phyloP scores from a whole-genome alignment of 306 rosid species.

The Rubus idaeus region DNA sequence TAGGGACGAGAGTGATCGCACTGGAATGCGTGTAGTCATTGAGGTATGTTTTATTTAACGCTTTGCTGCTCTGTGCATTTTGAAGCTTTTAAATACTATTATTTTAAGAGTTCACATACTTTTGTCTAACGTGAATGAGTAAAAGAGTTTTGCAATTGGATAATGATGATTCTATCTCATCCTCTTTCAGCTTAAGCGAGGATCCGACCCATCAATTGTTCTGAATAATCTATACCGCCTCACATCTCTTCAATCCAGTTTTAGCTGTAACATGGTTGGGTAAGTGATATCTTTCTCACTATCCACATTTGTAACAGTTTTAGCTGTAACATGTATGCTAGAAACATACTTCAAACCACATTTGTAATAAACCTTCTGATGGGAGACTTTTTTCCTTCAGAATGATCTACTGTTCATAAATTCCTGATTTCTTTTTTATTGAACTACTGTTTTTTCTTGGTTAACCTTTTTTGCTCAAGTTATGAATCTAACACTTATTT shows the following conservation, averaged over 20 bases:
- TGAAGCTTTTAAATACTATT: background rate
- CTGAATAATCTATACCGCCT: slow-evolving; percentile 84
- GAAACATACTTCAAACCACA: background rate
- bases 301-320: slow-evolving; percentile 32
- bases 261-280: slow-evolving; percentile 99
- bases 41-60: slow-evolving; percentile 50
- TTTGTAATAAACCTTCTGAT: background rate
- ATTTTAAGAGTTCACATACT: background rate
- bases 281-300: slow-evolving; percentile 42
- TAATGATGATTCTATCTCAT: slow-evolving; percentile 23
- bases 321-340: slow-evolving; percentile 67
- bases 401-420: slow-evolving; percentile 1
- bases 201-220: slow-evolving; percentile 81
- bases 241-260: slow-evolving; percentile 80
- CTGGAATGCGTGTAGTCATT: slow-evolving; percentile 95
- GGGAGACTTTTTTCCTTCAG: slow-evolving; percentile 4
- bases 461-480: background rate
- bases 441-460: background rate
- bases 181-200: slow-evolving; percentile 80
- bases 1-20: slow-evolving; percentile 94
- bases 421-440: background rate
- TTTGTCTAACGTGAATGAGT: background rate
- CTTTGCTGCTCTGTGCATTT: background rate
- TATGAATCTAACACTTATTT: slow-evolving; percentile 7
- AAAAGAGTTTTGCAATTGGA: slow-evolving; percentile 2